Conservation (phyloP, 768 basidiomycete genomes). For the Mycena filopes region DNA sequence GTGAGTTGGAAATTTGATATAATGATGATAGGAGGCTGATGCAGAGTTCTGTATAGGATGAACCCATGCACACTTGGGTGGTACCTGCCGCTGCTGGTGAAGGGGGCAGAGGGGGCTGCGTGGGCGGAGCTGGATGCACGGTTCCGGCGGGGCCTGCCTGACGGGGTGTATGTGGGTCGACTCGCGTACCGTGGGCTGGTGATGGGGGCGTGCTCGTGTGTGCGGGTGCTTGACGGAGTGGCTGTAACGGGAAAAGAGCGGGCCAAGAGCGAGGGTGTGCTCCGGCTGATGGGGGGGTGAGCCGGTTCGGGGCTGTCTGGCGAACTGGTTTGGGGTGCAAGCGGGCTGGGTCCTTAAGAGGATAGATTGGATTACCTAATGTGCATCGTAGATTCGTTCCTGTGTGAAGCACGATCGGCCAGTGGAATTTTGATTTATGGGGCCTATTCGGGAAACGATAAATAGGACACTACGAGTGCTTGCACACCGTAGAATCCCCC, state of each 20-base stretch:
- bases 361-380: conserved; percentile 19
- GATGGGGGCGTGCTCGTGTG: conserved; percentile 75
- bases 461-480: conserved; percentile 31
- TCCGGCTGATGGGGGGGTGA: conserved; percentile 57
- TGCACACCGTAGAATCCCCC: conserved; percentile 33
- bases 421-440: conserved; percentile 10
- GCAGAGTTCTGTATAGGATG: conserved; percentile 63
- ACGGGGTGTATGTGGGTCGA: conserved; percentile 87
- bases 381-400: conserved; percentile 15
- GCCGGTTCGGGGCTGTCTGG: not conserved
- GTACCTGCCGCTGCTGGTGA: conserved; percentile 90
- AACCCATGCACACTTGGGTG: conserved; percentile 97
- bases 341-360: conserved; percentile 9
- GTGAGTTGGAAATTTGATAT: conserved; percentile 53
- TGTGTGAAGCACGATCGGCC: conserved; percentile 5
- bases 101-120: conserved; percentile 41
- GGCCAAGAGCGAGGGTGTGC: conserved; percentile 78
- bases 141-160: conserved; percentile 91
- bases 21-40: conserved; percentile 8
- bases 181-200: conserved; percentile 90
- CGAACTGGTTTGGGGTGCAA: too few relatives aligned
- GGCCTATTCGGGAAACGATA: conserved; percentile 38
- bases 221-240: conserved; percentile 89
- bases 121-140: conserved; percentile 87
- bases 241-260: conserved; percentile 85